These are phyloP conservation scores for Skeletonema costatum DNA, from an alignment of 108 stramenopile species.

Conservation along the genomic window DNA sequence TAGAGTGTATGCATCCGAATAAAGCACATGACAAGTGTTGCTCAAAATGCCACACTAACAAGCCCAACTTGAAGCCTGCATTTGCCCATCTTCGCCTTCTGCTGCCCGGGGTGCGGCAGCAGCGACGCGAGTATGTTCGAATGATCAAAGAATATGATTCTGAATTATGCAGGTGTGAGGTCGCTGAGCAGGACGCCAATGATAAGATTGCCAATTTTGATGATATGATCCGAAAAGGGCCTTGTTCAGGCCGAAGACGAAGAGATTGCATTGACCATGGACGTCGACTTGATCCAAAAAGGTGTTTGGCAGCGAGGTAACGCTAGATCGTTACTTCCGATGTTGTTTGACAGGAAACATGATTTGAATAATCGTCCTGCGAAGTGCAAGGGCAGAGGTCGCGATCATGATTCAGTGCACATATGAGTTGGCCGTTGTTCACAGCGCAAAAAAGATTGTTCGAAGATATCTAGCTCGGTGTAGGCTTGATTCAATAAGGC, in stretches of 20 bases:
- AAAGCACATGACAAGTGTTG: background rate
- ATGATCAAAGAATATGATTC: conserved; percentile 14
- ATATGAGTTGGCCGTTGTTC: conserved; percentile 33
- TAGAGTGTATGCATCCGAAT: conserved; percentile 23
- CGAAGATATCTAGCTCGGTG: conserved; percentile 16
- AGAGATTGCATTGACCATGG: conserved; percentile 28
- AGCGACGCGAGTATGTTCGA: conserved; percentile 13
- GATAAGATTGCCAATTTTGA: background rate
- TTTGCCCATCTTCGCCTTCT: conserved; percentile 14
- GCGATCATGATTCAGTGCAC: conserved; percentile 32
- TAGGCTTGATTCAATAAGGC: background rate
- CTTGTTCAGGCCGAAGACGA: background rate
- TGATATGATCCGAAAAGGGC: background rate
- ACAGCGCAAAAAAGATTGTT: conserved; percentile 32
- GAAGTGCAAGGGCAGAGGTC: conserved; percentile 20
- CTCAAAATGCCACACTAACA: conserved; percentile 7
- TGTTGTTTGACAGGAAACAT: conserved; percentile 8
- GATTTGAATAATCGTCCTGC: conserved; percentile 1
- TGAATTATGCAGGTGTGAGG: conserved; percentile 17
- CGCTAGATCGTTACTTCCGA: conserved; percentile 25
- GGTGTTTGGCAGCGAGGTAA: conserved; percentile 41
- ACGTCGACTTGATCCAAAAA: conserved; percentile 33
- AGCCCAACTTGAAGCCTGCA: conserved; percentile 1
- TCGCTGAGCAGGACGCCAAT: conserved; percentile 19
- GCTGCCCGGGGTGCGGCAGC: conserved; percentile 5